These are phyloP conservation scores for Primulina huaijiensis DNA, from an alignment of 257 asterid species.

Conservation along the genomic window DNA sequence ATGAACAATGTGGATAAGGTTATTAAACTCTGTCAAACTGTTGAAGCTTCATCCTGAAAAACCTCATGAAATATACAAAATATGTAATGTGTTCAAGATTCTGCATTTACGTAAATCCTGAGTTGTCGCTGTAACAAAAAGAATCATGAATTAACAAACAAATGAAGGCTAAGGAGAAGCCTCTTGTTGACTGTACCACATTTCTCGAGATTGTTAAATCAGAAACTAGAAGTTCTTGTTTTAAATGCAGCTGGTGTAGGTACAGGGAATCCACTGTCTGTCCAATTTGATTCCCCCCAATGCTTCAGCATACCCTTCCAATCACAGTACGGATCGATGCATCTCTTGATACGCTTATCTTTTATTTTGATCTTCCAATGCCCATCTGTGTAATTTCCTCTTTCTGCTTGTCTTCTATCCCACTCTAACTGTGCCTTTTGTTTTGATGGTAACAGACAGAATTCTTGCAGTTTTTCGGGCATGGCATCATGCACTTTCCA, in stretches of 20 bases:
- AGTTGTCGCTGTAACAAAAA: neutral
- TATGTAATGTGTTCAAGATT: neutral
- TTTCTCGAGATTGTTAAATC: conserved; percentile 7
- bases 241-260: conserved; percentile 46
- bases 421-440: conserved; percentile 91
- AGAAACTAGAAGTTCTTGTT: conserved; percentile 19
- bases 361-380: conserved; percentile 59
- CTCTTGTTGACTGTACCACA: neutral
- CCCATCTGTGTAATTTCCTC: conserved; percentile 47
- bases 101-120: neutral
- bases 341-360: conserved; percentile 52
- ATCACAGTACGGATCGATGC: conserved; percentile 65
- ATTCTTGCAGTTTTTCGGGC: conserved; percentile 52
- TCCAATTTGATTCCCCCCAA: conserved; percentile 86
- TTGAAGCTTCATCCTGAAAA: neutral
- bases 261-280: conserved; percentile 30
- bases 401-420: conserved; percentile 74
- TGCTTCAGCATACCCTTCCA: conserved; percentile 78
- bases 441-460: conserved; percentile 55
- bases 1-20: neutral
- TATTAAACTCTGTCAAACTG: neutral
- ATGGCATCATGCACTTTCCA: conserved; percentile 80
- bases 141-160: neutral
- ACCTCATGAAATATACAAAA: neutral
- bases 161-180: neutral